These are phyloP conservation scores for Lichtheimia hyalospora DNA, from an alignment of 371 early-diverging fungal species.

Conservation along the genomic window DNA sequence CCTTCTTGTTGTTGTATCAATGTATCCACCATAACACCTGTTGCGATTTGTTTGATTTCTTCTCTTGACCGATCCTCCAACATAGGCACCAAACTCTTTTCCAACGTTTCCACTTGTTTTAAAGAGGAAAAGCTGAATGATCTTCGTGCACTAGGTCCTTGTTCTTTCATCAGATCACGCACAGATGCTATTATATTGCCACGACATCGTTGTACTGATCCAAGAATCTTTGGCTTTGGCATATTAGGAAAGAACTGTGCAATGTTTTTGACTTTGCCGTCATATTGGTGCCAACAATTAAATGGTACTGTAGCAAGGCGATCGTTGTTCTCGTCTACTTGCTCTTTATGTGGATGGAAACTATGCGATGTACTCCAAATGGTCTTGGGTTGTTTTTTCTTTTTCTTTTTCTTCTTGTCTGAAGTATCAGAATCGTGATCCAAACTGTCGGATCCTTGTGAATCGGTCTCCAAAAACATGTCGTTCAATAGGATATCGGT, in stretches of 20 bases:
- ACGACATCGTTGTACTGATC: constrained; percentile 14
- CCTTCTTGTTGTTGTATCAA: neutral
- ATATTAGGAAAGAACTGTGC: constrained; percentile 17
- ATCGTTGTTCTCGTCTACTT: neutral
- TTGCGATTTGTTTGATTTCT: constrained; percentile 26
- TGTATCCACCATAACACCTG: constrained; percentile 35
- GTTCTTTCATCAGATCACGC: constrained; percentile 6
- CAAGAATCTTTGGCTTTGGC: constrained; percentile 6
- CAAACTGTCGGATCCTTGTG: neutral
- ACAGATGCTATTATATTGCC: constrained; percentile 21
- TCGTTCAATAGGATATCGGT: constrained; percentile 35
- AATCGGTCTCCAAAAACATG: constrained; percentile 20
- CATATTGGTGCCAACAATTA: constrained; percentile 45
- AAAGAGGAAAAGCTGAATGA: constrained; percentile 26
- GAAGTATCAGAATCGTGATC: neutral
- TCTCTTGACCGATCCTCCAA: constrained; percentile 1
- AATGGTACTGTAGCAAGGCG: constrained; percentile 25
- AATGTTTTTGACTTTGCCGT: constrained; percentile 13
- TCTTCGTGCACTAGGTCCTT: constrained; percentile 18
- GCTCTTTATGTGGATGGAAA: constrained; percentile 3
- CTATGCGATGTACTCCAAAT: constrained; percentile 15
- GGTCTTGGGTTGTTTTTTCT: constrained; percentile 7
- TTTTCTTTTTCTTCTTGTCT: constrained; percentile 4
- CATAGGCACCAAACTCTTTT: neutral
- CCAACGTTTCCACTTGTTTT: constrained; percentile 11